phyloP scores from a whole-genome alignment of 345 rosid species.

The Eucalyptus urophylla region DNA sequence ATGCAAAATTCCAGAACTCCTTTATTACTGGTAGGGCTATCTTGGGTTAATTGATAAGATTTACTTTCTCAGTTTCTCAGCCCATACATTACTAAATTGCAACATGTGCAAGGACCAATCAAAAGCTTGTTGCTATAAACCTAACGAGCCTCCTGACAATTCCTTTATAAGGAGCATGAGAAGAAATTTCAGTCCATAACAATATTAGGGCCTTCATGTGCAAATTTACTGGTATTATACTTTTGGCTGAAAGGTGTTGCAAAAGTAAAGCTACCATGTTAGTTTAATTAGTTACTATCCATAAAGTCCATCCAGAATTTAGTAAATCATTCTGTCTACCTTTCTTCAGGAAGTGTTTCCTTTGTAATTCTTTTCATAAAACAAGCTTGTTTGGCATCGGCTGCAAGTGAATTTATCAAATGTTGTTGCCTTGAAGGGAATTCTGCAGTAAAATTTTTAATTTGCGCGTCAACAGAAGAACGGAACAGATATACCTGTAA shows the following conservation, averaged over 20 bases:
- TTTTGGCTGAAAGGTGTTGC: neutral
- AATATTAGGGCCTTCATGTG: neutral
- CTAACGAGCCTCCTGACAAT: neutral
- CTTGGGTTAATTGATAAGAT: neutral
- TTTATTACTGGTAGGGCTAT: slow-evolving; percentile 40
- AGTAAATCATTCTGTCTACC: neutral
- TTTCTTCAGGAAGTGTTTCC: neutral
- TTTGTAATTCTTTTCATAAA: neutral
- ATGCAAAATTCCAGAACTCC: slow-evolving; percentile 44
- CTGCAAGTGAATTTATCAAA: neutral
- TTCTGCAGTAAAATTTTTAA: neutral
- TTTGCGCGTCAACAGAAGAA: neutral
- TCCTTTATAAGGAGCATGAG: neutral
- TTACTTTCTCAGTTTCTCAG: neutral
- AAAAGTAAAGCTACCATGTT: neutral
- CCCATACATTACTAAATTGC: neutral
- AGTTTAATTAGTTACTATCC: neutral
- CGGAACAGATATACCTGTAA: neutral
- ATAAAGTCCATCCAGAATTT: neutral
- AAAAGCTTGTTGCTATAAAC: neutral
- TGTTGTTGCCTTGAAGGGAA: neutral
- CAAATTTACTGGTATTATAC: neutral
- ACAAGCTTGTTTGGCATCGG: neutral
- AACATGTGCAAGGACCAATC: neutral
- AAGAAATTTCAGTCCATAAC: neutral